phyloP scores from a whole-genome alignment of 257 asterid genomes.

The Solanum corneliomulleri region DNA sequence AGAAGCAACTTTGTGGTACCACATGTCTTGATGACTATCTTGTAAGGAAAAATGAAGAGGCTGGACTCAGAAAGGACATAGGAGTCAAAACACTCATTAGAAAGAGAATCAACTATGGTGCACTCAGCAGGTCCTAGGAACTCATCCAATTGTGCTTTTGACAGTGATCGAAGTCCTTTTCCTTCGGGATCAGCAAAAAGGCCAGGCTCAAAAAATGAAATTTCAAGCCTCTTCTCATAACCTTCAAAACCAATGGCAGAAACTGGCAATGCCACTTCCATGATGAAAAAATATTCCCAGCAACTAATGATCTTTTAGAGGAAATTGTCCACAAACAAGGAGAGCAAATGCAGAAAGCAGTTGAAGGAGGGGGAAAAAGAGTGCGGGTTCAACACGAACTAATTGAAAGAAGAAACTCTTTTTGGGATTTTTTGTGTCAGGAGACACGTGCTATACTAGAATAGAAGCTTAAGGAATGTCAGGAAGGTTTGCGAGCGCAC shows the following conservation, averaged over 20 bases:
- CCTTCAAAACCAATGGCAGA: conserved; percentile 33
- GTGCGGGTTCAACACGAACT: not conserved
- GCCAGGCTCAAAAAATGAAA: conserved; percentile 22
- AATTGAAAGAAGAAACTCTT: not conserved
- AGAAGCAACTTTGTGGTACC: conserved; percentile 30
- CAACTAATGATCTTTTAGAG: not conserved
- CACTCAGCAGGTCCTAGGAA: conserved; percentile 28
- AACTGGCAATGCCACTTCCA: conserved; percentile 12
- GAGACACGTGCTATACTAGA: not conserved
- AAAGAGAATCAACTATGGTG: conserved; percentile 20
- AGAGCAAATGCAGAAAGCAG: not conserved
- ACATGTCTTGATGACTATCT: conserved; percentile 30
- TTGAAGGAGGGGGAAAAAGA: conserved; percentile 1
- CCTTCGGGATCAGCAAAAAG: conserved; percentile 22
- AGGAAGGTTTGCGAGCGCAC: conserved; percentile 29
- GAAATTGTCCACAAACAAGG: not conserved
- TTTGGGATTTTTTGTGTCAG: not conserved
- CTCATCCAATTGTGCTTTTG: conserved; percentile 22
- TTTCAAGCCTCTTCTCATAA: conserved; percentile 31
- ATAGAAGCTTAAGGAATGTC: conserved; percentile 5
- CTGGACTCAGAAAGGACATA: conserved; percentile 32
- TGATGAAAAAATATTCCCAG: not conserved
- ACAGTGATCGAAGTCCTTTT: conserved; percentile 21
- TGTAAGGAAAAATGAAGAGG: conserved; percentile 25
- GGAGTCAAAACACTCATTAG: conserved; percentile 26